Percentiles rank a stretch among this genome's conserved stretches.
Evolutionary conservation across 768 basidiomycete species (phyloP).

Genomic region (Russula olivacea): DNA sequence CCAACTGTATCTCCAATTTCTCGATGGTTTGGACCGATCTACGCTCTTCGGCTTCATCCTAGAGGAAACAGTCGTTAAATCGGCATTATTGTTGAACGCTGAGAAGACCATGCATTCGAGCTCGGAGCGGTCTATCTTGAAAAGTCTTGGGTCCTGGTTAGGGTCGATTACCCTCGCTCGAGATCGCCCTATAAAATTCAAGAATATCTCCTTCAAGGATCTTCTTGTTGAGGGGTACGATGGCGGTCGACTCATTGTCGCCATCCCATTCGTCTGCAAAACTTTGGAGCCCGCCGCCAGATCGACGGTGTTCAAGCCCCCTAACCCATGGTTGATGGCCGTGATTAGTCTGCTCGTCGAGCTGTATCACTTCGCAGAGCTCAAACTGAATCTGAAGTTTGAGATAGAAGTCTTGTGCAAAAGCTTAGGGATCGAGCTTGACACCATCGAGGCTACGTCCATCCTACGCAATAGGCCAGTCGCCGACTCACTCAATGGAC

Average conservation of each 20-base stretch:
- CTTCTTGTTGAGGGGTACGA: conserved; percentile 95
- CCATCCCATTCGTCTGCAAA: conserved; percentile 98
- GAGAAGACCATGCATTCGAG: conserved; percentile 84
- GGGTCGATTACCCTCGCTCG: conserved; percentile 90
- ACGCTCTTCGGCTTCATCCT: conserved; percentile 68
- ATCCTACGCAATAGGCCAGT: conserved; percentile 74
- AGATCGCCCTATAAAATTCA: conserved; percentile 87
- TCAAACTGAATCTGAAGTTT: conserved; percentile 95
- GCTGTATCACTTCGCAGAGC: conserved; percentile 94
- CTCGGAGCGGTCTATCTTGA: conserved; percentile 79
- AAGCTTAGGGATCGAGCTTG: conserved; percentile 80
- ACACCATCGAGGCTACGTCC: conserved; percentile 74
- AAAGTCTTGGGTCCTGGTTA: conserved; percentile 94
- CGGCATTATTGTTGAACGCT: conserved; percentile 79
- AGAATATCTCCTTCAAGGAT: conserved; percentile 94
- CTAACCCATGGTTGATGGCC: conserved; percentile 98
- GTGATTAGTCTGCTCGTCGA: conserved; percentile 88
- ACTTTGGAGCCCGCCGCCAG: conserved; percentile 85
- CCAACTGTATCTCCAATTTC: conserved; percentile 86
- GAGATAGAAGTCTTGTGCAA: conserved; percentile 98
- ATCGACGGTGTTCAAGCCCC: conserved; percentile 90
- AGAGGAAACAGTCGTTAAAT: conserved; percentile 92
- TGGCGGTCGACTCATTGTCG: conserved; percentile 81
- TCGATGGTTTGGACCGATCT: conserved; percentile 73
- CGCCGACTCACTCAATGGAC: conserved; percentile 49